A percentile compares a stretch with the other conserved stretches of the same genome.
Evolutionary conservation across 805 yeast species (phyloP).

Genomic region (Metschnikowia lochheadii): DNA sequence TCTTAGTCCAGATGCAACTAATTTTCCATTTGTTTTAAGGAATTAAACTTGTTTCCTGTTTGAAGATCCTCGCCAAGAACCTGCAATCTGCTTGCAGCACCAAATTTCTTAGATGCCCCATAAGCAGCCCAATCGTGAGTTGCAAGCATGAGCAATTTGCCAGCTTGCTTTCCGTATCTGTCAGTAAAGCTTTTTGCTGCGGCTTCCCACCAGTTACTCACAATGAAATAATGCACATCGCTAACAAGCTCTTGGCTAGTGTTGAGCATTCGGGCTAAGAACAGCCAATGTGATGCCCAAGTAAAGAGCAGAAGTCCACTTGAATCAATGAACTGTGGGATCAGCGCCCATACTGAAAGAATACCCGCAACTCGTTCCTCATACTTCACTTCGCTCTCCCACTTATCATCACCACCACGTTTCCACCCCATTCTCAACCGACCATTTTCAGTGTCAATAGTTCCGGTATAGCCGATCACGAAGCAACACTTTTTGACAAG

Average conservation of each 20-base stretch:
- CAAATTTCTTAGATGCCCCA: slow-evolving; percentile 49
- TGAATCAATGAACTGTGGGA: slow-evolving; percentile 45
- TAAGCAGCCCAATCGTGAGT: slow-evolving; percentile 50
- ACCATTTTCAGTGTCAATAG: slow-evolving; percentile 78
- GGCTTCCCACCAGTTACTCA: slow-evolving; percentile 92
- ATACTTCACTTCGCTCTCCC: slow-evolving; percentile 65
- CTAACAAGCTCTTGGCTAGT: slow-evolving; percentile 45
- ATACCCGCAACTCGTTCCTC: slow-evolving; percentile 88
- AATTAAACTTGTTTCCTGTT: slow-evolving; percentile 41
- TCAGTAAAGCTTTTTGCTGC: slow-evolving; percentile 52
- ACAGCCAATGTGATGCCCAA: slow-evolving; percentile 53
- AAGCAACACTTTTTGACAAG: slow-evolving; percentile 89
- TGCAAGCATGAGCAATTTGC: slow-evolving; percentile 51
- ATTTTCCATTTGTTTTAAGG: slow-evolving; percentile 41
- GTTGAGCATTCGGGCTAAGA: slow-evolving; percentile 71
- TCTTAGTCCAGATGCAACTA: slow-evolving; percentile 5
- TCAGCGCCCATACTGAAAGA: slow-evolving; percentile 70
- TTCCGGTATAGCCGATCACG: slow-evolving; percentile 75
- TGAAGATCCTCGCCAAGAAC: slow-evolving; percentile 80
- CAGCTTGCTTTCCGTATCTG: slow-evolving; percentile 66
- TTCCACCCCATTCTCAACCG: slow-evolving; percentile 86
- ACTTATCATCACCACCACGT: slow-evolving; percentile 43
- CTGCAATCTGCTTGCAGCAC: slow-evolving; percentile 75
- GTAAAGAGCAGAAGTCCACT: slow-evolving; percentile 29
- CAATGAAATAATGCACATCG: slow-evolving; percentile 66